A percentile compares a stretch with the other conserved stretches of the same genome.
Evolutionary conservation across 2,329 filamentous ascomycete genomes (phyloP).

Genomic region (Metarhizium anisopliae): DNA sequence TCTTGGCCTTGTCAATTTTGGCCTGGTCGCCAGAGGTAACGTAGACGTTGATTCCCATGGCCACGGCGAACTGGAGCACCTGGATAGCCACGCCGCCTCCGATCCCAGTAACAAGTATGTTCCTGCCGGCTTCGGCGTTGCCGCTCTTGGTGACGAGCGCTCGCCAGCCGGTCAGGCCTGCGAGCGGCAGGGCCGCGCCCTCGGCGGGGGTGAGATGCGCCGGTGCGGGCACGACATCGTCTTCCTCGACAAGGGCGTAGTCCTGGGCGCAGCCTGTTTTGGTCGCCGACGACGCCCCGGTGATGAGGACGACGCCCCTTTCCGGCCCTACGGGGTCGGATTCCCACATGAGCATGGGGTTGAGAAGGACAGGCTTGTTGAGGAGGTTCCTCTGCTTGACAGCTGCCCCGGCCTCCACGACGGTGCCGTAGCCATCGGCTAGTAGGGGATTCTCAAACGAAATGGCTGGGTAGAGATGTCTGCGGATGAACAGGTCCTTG

Average conservation of each 20-base stretch:
- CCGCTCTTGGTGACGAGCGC: constrained; percentile 71
- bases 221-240: constrained; percentile 69
- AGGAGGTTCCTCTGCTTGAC: constrained; percentile 30
- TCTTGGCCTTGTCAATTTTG: constrained; percentile 65
- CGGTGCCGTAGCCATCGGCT: constrained; percentile 72
- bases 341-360: constrained; percentile 71
- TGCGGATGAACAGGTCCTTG: constrained; percentile 88
- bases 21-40: constrained; percentile 66
- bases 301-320: constrained; percentile 45
- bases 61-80: constrained; percentile 70
- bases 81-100: constrained; percentile 85
- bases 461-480: constrained; percentile 81
- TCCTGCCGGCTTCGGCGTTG: constrained; percentile 53
- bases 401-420: constrained; percentile 53
- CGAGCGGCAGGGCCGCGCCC: constrained; percentile 75
- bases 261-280: constrained; percentile 65
- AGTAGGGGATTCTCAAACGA: constrained; percentile 72
- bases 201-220: constrained; percentile 62
- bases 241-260: constrained; percentile 57
- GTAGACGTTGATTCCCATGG: constrained; percentile 63
- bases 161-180: constrained; percentile 81
- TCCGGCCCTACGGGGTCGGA: constrained; percentile 66
- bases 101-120: constrained; percentile 81
- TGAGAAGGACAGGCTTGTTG: constrained; percentile 65
- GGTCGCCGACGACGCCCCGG: constrained; percentile 58